These are phyloP conservation scores for Citrullus mucosospermus DNA, from an alignment of 306 rosid genomes.

Conservation along the genomic window DNA sequence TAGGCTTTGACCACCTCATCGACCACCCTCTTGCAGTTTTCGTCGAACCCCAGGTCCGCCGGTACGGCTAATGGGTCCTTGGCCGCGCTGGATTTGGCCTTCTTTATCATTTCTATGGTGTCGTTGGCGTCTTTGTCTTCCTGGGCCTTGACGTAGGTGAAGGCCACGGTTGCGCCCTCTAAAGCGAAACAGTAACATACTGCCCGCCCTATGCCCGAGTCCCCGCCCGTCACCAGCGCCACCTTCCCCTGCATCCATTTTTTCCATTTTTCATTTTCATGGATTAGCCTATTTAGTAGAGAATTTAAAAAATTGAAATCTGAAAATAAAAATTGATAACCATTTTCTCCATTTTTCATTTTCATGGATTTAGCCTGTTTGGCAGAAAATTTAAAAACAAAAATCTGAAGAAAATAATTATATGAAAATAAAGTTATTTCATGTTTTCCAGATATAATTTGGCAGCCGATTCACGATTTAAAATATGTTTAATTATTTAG, in stretches of 20 bases:
- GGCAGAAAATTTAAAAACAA: too few relatives aligned
- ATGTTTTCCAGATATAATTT: too few relatives aligned
- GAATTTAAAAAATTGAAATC: too few relatives aligned
- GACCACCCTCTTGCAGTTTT: constrained; percentile 51
- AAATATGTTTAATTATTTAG: too few relatives aligned
- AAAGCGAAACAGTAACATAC: constrained; percentile 53
- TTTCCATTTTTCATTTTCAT: background rate
- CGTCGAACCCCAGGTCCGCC: constrained; percentile 62
- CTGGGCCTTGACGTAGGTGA: constrained; percentile 55
- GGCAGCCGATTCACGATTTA: too few relatives aligned
- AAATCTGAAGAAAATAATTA: too few relatives aligned
- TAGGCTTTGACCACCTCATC: constrained; percentile 38
- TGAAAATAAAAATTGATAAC: too few relatives aligned
- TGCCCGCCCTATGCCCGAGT: constrained; percentile 69
- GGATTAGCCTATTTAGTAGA: too few relatives aligned
- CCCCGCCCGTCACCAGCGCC: constrained; percentile 68
- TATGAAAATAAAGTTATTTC: too few relatives aligned
- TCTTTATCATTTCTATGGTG: constrained; percentile 35
- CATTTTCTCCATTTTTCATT: too few relatives aligned
- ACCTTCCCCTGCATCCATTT: constrained; percentile 45
- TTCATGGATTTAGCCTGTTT: too few relatives aligned
- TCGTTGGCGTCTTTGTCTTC: constrained; percentile 70
- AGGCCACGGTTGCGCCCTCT: constrained; percentile 73
- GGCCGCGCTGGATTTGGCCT: constrained; percentile 34
- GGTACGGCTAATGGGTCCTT: constrained; percentile 58